Percentiles rank a stretch among this genome's conserved stretches.
These are phyloP conservation scores for Fusarium sp. DNA, from an alignment of 2,329 filamentous ascomycete genomes.

Conservation along the genomic window DNA sequence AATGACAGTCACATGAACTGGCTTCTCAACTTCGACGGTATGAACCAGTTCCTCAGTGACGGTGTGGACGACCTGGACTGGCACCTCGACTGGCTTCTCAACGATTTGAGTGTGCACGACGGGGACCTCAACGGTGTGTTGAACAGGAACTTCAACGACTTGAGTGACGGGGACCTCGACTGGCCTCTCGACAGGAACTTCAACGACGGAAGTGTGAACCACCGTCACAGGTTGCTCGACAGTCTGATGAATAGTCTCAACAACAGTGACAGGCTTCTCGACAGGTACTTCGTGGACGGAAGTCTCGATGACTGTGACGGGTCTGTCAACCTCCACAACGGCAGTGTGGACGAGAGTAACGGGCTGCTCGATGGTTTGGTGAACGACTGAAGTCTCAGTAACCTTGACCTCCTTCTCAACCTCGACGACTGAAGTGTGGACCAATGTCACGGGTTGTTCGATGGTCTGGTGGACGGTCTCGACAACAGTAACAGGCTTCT, in stretches of 20 bases:
- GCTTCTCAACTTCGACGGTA: slow-evolving; percentile 5
- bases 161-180: slow-evolving; percentile 21
- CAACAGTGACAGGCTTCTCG: slow-evolving; percentile 18
- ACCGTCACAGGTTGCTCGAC: not conserved
- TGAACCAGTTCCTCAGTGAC: not conserved
- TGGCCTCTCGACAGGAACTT: slow-evolving; percentile 19
- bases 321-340: slow-evolving; percentile 8
- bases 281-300: not conserved
- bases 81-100: slow-evolving; percentile 9
- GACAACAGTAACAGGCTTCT: slow-evolving; percentile 17
- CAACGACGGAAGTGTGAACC: slow-evolving; percentile 18
- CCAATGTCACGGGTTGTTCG: slow-evolving; percentile 15
- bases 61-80: slow-evolving; percentile 9
- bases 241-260: slow-evolving; percentile 2
- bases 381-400: slow-evolving; percentile 16
- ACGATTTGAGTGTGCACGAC: slow-evolving; percentile 9
- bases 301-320: slow-evolving; percentile 17
- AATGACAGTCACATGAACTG: slow-evolving; percentile 19
- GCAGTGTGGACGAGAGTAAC: slow-evolving; percentile 24
- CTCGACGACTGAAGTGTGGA: slow-evolving; percentile 15
- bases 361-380: slow-evolving; percentile 12
- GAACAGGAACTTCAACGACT: not conserved
- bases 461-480: slow-evolving; percentile 17
- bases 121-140: slow-evolving; percentile 15
- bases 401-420: slow-evolving; percentile 9